Conservation (phyloP, 441 rosid genomes). For the Cnidoscolus chayamansa region DNA sequence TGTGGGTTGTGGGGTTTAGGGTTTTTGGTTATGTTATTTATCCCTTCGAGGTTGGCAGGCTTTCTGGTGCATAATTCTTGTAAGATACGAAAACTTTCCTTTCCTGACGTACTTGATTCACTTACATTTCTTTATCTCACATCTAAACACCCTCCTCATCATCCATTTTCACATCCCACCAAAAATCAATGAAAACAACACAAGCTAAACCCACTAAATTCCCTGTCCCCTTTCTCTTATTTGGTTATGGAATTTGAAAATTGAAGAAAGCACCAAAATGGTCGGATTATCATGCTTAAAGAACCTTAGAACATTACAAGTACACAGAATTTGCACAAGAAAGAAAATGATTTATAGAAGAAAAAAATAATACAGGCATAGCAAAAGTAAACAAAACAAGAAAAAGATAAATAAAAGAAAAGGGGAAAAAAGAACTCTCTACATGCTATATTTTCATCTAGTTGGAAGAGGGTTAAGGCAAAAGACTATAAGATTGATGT, state of each 20-base stretch:
- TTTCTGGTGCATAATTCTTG: constrained; percentile 35
- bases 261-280: neutral
- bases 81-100: constrained; percentile 41
- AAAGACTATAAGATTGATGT: neutral
- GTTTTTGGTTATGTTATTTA: constrained; percentile 3
- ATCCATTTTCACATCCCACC: neutral
- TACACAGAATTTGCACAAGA: neutral
- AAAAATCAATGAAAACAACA: neutral
- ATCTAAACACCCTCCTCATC: constrained; percentile 13
- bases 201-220: neutral
- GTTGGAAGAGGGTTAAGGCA: neutral
- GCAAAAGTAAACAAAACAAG: neutral
- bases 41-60: constrained; percentile 37
- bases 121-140: constrained; percentile 14
- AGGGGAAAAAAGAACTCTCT: too few relatives aligned
- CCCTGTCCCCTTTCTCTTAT: neutral
- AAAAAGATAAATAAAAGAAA: too few relatives aligned
- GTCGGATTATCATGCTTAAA: too few relatives aligned
- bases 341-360: neutral
- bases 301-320: too few relatives aligned
- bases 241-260: neutral
- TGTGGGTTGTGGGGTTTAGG: neutral
- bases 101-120: constrained; percentile 26
- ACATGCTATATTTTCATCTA: neutral
- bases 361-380: constrained; percentile 4